Base-by-base conservation (phyloP, 2,329 filamentous ascomycete species). In the Penicillium italicum region DNA sequence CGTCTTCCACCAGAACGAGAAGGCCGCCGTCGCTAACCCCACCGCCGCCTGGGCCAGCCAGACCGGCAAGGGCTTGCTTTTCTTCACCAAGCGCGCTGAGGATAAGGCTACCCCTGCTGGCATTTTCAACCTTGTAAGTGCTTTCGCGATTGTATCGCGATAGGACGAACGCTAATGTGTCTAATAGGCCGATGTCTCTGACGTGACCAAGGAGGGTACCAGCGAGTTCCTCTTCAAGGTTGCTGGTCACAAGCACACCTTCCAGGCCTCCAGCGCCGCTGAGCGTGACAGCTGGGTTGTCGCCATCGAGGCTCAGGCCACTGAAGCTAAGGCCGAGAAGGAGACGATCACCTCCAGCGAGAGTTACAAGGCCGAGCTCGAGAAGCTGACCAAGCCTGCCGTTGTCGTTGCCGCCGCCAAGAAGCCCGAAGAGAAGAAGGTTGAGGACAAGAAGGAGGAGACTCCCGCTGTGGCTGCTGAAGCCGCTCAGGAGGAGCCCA, bases 261-360 rank as follows among this genome's bases (percentile, higher is more conserved):
- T 99, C 83, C 93, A 97, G 84, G 90, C 93, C 55, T 70, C 80
- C 68, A 87, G 72, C 68, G 68, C 83, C 46, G 79, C 85, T 57
- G 91, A 97, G 79, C 91, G 93, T 72, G 91, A 96, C 76, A 90
- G 89, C 82, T 97, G 94, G 94, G 85, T 96, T 68, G 79, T 85
- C 60, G 88, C 92, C 70, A 75, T 96, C 66, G 91, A 94, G 84
- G 78, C 83, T 69, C 90, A 92, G 81, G 84, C 89, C 50, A 87
- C 91, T 69, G 91, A 96, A 79, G 92, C 91, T 69, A 66, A 66
- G 62, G 63, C 62, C 20, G 62, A 66, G 56, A 66, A 66, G 63
- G 81, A 89, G 62, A 82, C 82, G 53, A 83, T 97, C 66, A 83
- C 84, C 62, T 85, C 87, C 76, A 87, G 86, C 67, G 91, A 96